A percentile compares a stretch with the other conserved stretches of the same genome.
These are phyloP conservation scores for Cokeromyces recurvatus DNA, from an alignment of 371 early-diverging fungal genomes.

Conservation along the genomic window DNA sequence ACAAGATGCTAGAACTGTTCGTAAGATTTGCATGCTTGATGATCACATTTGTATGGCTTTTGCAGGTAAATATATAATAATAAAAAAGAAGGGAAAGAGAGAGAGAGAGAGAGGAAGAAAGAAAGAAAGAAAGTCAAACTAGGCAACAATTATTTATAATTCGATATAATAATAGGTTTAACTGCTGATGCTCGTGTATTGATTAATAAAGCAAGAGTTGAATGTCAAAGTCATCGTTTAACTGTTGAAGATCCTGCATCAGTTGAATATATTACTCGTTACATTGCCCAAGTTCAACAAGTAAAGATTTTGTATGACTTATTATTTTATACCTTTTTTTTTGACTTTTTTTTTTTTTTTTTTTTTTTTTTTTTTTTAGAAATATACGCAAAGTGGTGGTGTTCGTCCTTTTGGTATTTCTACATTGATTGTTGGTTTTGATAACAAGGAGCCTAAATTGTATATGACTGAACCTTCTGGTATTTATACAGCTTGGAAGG, in stretches of 20 bases:
- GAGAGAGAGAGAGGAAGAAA: background rate
- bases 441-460: conserved; percentile 84
- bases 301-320: conserved; percentile 32
- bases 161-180: conserved; percentile 64
- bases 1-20: conserved; percentile 95
- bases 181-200: conserved; percentile 97
- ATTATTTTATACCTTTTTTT: background rate
- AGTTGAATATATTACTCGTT: conserved; percentile 96
- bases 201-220: conserved; percentile 95
- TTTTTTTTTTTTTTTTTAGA: no score
- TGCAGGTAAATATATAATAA: conserved; percentile 65
- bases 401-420: conserved; percentile 99
- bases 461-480: conserved; percentile 99
- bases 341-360: no score
- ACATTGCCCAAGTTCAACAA: conserved; percentile 96
- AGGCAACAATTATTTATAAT: background rate
- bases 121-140: background rate
- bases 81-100: background rate
- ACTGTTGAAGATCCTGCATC: conserved; percentile 97
- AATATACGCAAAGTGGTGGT: conserved; percentile 99
- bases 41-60: conserved; percentile 96
- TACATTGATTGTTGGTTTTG: conserved; percentile 94
- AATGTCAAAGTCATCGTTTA: conserved; percentile 96
- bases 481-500: conserved; percentile 98
- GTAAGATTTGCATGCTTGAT: conserved; percentile 95